Conservation (phyloP, 2,329 filamentous ascomycete genomes). For the Xylaria hypoxylon region DNA sequence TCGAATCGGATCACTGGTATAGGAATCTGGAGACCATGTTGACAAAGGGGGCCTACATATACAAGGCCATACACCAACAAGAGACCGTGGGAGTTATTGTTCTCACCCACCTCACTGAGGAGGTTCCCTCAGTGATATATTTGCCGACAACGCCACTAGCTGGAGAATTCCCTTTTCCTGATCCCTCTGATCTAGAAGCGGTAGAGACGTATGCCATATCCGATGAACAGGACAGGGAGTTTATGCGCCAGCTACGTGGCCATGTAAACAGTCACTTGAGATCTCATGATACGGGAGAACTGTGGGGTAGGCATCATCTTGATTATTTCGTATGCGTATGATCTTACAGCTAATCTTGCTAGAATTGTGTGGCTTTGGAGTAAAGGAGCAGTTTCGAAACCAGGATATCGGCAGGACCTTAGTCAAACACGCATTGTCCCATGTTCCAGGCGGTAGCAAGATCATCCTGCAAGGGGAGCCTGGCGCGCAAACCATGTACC, state of each 20-base stretch:
- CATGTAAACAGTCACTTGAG: not conserved
- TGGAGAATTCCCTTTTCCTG: not conserved
- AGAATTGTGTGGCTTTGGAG: slow-evolving; percentile 18
- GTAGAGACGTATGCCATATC: slow-evolving; percentile 11
- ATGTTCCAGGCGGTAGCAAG: not conserved
- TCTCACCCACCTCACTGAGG: not conserved
- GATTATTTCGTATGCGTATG: not conserved
- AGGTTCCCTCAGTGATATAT: not conserved
- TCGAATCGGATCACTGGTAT: not conserved
- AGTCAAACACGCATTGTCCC: slow-evolving; percentile 17
- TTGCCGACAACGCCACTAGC: not conserved
- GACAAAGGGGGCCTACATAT: not conserved
- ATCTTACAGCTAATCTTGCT: not conserved
- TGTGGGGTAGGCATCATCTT: slow-evolving; percentile 21
- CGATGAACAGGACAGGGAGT: not conserved
- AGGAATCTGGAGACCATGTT: not conserved
- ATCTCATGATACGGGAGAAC: not conserved
- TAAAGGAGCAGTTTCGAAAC: slow-evolving; percentile 16
- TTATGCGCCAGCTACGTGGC: not conserved
- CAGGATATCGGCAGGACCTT: slow-evolving; percentile 21
- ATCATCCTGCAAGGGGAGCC: slow-evolving; percentile 15
- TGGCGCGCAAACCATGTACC: slow-evolving; percentile 2
- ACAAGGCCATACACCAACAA: slow-evolving; percentile 2
- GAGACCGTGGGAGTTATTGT: slow-evolving; percentile 22
- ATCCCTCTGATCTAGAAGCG: not conserved